Evolutionary conservation across 2,329 filamentous ascomycete genomes (phyloP), one percentile per base, ranked within the genome.

Genomic region (Zasmidium cellare): DNA sequence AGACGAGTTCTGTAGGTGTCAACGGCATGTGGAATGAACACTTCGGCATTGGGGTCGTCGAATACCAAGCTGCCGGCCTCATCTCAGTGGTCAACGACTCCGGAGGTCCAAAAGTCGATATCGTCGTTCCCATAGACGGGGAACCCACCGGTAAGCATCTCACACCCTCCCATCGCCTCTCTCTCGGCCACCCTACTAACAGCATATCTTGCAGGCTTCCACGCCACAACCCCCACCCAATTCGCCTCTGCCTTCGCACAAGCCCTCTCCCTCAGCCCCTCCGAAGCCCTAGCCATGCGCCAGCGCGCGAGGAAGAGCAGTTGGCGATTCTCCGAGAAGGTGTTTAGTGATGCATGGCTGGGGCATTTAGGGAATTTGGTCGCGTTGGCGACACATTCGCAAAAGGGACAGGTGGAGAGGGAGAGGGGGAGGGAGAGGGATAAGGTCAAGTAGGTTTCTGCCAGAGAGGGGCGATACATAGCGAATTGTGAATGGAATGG

Each of bases 21-120:
- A 99, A 99, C 68, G 91, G 90, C 69, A 99, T 99, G 94, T 99
- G 94, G 93, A 97, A 97, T 73, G 94, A 99, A 77, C 94, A 99
- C 75, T 99, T 99, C 72, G 94, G 94, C 20, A 99, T 99, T 58
- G 94, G 94, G 1, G 92, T 97, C 16, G 94, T 99, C 44, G 94
- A 99, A 79, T 99, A 97, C 72, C 92, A 97, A 72, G 94, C 94
- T 3, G 94, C 94, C 0, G 94, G 94, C 1, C 79, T 99, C 57
- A 92, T 99, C 57, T 87, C 89, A 3, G 92, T 99, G 0, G 94
- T 97, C 9, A 94, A 99, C 69, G 82, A 97, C 74, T 94, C 90
- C 51, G 94, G 93, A 9, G 94, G 94, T 0, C 94, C 94, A 1
- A 96, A 94, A 75, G 76, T 91, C 61, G 94, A 99, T 72, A 99